phyloP scores from a whole-genome alignment of 768 basidiomycete genomes.

The Rhodotorula paludigena region DNA sequence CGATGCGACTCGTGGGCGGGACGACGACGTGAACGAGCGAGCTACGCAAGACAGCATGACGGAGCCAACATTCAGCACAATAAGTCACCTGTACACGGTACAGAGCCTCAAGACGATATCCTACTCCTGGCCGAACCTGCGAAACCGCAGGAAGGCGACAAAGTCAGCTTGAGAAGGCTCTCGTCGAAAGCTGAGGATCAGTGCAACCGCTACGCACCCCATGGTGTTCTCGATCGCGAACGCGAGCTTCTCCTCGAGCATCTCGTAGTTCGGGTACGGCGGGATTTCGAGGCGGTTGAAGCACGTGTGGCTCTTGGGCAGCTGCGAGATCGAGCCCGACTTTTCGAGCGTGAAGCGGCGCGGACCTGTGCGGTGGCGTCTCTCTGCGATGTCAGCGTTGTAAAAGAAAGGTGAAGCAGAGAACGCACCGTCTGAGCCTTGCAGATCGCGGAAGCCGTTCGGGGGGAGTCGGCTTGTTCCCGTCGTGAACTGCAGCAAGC shows the following conservation, averaged over 20 bases:
- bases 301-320: constrained; percentile 97
- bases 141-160: too few species aligned
- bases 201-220: not conserved
- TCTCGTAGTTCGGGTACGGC: constrained; percentile 62
- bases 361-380: too few species aligned
- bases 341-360: constrained; percentile 97
- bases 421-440: constrained; percentile 80
- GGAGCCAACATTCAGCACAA: too few species aligned
- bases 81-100: too few species aligned
- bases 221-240: constrained; percentile 68
- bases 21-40: too few species aligned
- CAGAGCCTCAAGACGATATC: too few species aligned
- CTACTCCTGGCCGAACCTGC: too few species aligned
- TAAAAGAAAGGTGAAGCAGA: not conserved
- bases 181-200: too few species aligned
- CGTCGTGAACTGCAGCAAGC: constrained; percentile 83
- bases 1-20: too few species aligned
- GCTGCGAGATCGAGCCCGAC: constrained; percentile 70
- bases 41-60: too few species aligned
- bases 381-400: not conserved
- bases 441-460: constrained; percentile 97
- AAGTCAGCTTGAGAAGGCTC: too few species aligned
- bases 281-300: constrained; percentile 96
- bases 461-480: constrained; percentile 68
- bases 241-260: constrained; percentile 74